Evolutionary conservation across 2,329 filamentous ascomycete genomes (phyloP).

Genomic region (Colletotrichum tamarilloi): DNA sequence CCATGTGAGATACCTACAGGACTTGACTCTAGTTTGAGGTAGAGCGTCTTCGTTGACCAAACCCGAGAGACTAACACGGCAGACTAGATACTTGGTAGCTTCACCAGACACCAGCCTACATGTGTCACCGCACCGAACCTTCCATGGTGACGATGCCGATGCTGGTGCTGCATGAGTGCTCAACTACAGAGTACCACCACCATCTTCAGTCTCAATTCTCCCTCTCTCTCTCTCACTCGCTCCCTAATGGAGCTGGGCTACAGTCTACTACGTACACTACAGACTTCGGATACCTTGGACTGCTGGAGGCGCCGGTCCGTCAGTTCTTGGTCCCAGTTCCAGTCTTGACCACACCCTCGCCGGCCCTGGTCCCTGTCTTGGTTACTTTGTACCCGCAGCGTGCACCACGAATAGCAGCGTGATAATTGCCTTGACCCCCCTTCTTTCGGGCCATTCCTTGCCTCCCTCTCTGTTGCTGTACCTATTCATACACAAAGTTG

Average conservation of each 20-base stretch:
- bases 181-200: neutral
- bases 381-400: slow-evolving; percentile 32
- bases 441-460: slow-evolving; percentile 23
- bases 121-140: neutral
- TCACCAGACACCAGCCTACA: neutral
- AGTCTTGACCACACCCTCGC: slow-evolving; percentile 5
- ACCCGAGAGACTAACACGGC: neutral
- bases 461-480: neutral
- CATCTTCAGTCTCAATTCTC: neutral
- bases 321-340: slow-evolving; percentile 3
- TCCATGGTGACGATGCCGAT: neutral
- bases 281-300: too few species aligned
- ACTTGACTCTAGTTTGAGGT: neutral
- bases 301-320: neutral
- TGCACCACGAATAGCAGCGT: slow-evolving; percentile 34
- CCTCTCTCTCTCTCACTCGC: neutral
- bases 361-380: slow-evolving; percentile 26
- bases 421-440: slow-evolving; percentile 32
- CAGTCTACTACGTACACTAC: too few species aligned
- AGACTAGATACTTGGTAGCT: neutral
- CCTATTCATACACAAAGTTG: too few species aligned
- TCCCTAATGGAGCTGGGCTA: neutral
- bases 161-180: neutral
- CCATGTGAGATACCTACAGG: neutral
- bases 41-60: neutral